A percentile compares a stretch with the other conserved stretches of the same genome.
Conservation (phyloP, 257 asterid species). For the Petrea volubilis region DNA sequence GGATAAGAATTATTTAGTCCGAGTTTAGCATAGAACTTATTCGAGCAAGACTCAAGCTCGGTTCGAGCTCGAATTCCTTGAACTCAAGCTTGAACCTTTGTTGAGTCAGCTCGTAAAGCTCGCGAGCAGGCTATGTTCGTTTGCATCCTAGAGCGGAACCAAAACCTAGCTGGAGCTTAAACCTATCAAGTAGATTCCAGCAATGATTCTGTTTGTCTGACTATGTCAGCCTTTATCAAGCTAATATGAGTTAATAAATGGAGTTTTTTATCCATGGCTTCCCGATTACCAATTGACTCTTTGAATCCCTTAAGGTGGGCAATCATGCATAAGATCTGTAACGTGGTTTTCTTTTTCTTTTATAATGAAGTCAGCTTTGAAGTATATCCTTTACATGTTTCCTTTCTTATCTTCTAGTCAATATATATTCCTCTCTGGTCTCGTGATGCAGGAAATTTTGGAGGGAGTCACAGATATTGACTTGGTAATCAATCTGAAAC, state of each 20-base stretch:
- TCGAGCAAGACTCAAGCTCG: no score
- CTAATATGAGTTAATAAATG: not conserved
- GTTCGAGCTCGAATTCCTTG: no score
- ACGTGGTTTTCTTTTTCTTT: not conserved
- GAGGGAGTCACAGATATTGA: slow-evolving; percentile 88
- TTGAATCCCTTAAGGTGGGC: not conserved
- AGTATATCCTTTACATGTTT: not conserved
- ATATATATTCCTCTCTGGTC: slow-evolving; percentile 17
- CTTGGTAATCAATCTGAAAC: slow-evolving; percentile 88
- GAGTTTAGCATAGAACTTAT: no score
- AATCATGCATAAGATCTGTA: not conserved
- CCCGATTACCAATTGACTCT: not conserved
- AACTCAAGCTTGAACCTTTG: no score
- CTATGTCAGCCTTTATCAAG: not conserved
- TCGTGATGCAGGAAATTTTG: slow-evolving; percentile 66
- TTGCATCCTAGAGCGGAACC: not conserved
- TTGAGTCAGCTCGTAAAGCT: no score
- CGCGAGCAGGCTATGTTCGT: no score
- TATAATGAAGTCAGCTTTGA: not conserved
- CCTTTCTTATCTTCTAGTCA: not conserved
- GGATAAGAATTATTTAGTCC: no score
- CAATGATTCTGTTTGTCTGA: not conserved
- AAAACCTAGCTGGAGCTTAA: not conserved
- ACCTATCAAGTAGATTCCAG: not conserved
- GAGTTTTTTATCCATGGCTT: not conserved